Conservation (phyloP, 495 filamentous ascomycete species). For the Tuber aestivum region DNA sequence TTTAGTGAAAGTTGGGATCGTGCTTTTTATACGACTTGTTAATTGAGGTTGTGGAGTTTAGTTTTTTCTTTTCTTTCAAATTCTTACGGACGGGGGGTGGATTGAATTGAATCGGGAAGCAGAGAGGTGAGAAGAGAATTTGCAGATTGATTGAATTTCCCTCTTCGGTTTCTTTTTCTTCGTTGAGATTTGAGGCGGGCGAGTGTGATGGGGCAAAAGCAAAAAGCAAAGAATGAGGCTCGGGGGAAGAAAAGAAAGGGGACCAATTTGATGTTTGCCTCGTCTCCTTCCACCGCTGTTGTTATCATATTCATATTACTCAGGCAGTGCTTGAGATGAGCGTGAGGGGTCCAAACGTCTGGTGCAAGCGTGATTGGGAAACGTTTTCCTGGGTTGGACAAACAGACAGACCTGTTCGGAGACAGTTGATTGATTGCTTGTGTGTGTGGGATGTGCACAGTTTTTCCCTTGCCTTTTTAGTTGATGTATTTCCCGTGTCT, state of each 20-base stretch:
- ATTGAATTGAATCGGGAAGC: background rate
- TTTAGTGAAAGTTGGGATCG: conserved; percentile 2
- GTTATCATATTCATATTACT: background rate
- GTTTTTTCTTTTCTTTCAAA: background rate
- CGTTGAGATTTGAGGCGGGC: background rate
- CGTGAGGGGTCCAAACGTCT: background rate
- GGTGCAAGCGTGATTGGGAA: background rate
- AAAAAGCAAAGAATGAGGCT: background rate
- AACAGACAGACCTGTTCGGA: background rate
- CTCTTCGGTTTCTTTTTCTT: background rate
- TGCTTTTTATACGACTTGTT: conserved; percentile 1
- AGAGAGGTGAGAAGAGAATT: background rate
- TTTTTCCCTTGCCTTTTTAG: background rate
- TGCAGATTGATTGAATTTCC: background rate
- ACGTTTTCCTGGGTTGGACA: background rate
- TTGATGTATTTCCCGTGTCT: background rate
- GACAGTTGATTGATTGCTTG: background rate
- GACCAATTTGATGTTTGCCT: background rate
- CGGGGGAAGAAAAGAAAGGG: background rate
- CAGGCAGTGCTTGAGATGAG: background rate
- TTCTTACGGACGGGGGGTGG: background rate
- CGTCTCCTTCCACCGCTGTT: background rate
- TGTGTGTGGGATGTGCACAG: background rate
- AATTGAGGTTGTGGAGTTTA: background rate
- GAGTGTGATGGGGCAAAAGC: background rate